Base-by-base conservation (phyloP, 352 stramenopile genomes). In the Phytophthora idaei region DNA sequence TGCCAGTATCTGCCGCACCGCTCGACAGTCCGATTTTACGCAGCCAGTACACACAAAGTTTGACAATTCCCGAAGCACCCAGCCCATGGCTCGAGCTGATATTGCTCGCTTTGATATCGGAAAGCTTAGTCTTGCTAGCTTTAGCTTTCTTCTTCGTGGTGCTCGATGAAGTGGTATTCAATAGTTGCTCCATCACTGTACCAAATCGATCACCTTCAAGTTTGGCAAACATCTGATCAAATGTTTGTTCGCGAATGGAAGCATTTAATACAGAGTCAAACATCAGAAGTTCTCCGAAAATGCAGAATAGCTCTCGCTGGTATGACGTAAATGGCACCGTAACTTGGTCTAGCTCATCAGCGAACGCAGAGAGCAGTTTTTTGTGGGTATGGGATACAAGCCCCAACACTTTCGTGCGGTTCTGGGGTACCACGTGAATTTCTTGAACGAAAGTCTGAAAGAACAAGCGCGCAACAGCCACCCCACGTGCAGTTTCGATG, bases 361-460 rank as follows among this genome's bases (percentile, higher is more conserved):
- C 65, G 3, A 82, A 57, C n/a, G 78, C 67, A 17, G 65, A 71
- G 2, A 91, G 61, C 4, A 96, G 61, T 28, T 71, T 73, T 2
- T 91, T 70, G 29, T 91, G 73, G 9, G 85, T 92, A 39, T 79
- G 63, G 1, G 46, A 62, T 7, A 90, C 74, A 34, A 92, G 70
- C 3, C 67, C 55, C 17, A 78, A 54, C 7, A 96, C 67, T 60
- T 90, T 93, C 1, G 51, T 62, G 21, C 84, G 87, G 54, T 89
- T 92, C 61, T 93, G 77, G 36, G 85, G 82, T 27, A 82, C 87
- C 54, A 94, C 87, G 48, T 94, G 83, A 53, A 96, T 76, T 68
- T 96, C 87, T 57, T 94, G 83, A 1, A 91, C 53, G 29, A 94
- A 96, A 17, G 80, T 71, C 48, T 85, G 81, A 60, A 94, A 90